phyloP scores from a whole-genome alignment of 768 basidiomycete species.

The Hericium alpestre region DNA sequence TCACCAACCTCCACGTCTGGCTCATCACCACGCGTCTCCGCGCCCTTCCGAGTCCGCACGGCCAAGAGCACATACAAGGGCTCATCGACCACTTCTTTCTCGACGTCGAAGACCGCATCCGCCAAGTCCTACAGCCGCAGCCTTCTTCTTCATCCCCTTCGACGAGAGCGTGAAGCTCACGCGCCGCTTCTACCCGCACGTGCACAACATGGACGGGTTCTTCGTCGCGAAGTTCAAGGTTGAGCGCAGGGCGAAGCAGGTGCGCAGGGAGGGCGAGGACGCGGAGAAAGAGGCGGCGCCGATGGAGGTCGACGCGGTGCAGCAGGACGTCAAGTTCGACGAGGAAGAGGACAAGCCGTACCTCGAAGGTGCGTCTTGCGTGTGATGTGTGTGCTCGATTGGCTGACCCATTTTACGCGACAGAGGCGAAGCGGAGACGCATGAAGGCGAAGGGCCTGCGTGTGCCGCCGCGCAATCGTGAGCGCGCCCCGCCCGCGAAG shows the following conservation, averaged over 20 bases:
- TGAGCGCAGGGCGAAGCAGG: conserved; percentile 57
- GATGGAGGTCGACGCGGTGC: conserved; percentile 18
- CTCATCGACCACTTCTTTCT: conserved; percentile 93
- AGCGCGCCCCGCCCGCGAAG: conserved; percentile 15
- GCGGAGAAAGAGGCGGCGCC: conserved; percentile 16
- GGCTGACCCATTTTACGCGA: not conserved
- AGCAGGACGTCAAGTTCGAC: conserved; percentile 20
- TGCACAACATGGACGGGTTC: conserved; percentile 99
- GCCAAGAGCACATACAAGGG: conserved; percentile 61
- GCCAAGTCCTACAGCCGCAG: conserved; percentile 41
- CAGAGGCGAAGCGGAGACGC: conserved; percentile 64
- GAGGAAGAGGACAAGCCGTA: conserved; percentile 41
- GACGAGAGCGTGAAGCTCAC: conserved; percentile 70
- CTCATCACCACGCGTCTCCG: conserved; percentile 82
- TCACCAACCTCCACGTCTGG: conserved; percentile 90
- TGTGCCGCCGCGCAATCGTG: conserved; percentile 43
- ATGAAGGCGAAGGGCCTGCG: conserved; percentile 70
- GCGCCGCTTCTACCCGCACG: conserved; percentile 88
- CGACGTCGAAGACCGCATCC: conserved; percentile 84
- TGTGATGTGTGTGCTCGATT: not conserved
- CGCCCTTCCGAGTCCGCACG: conserved; percentile 60
- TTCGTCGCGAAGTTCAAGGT: conserved; percentile 97
- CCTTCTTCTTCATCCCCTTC: conserved; percentile 38
- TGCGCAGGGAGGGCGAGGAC: conserved; percentile 21
- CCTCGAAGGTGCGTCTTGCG: conserved; percentile 57